A percentile compares a stretch with the other conserved stretches of the same genome.
Conservation (phyloP, 176 grass and related monocot genomes). For the Rhynchospora breviuscula region DNA sequence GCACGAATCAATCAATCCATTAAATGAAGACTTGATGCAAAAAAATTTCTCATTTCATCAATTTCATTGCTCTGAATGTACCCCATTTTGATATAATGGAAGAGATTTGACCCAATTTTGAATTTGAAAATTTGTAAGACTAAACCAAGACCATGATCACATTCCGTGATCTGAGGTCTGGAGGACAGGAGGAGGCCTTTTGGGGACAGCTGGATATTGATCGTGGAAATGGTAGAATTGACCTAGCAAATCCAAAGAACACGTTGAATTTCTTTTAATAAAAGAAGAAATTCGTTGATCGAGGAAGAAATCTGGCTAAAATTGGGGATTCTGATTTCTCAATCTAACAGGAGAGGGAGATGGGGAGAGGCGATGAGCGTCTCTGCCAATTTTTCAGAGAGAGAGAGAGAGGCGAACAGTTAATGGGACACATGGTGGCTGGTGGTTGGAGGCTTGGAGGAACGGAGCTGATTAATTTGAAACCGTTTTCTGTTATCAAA, state of each 20-base stretch:
- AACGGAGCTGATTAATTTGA: not conserved
- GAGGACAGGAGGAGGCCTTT: not conserved
- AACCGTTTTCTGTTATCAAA: not conserved
- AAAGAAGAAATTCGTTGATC: constrained; percentile 2
- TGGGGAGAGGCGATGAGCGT: not conserved
- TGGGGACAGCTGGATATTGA: not conserved
- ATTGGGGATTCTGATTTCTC: not conserved
- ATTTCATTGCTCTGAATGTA: not conserved
- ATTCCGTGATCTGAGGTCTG: not conserved
- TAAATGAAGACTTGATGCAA: not conserved
- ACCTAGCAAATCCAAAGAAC: not conserved
- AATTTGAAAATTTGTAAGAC: not conserved
- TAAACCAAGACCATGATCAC: not conserved
- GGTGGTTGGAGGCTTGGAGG: not conserved
- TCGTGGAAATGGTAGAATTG: constrained; percentile 1
- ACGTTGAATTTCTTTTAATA: constrained; percentile 2
- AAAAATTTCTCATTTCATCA: not conserved
- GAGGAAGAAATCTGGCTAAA: not conserved
- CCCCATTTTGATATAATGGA: not conserved
- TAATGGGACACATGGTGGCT: not conserved
- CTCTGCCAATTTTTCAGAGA: not conserved
- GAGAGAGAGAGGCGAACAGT: not conserved
- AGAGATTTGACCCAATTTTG: not conserved
- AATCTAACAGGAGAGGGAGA: not conserved
- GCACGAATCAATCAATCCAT: constrained; percentile 7